Percentiles rank a stretch among this genome's conserved stretches.
phyloP scores from a whole-genome alignment of 2,329 filamentous ascomycete genomes.

The Xylariaceae sp. region DNA sequence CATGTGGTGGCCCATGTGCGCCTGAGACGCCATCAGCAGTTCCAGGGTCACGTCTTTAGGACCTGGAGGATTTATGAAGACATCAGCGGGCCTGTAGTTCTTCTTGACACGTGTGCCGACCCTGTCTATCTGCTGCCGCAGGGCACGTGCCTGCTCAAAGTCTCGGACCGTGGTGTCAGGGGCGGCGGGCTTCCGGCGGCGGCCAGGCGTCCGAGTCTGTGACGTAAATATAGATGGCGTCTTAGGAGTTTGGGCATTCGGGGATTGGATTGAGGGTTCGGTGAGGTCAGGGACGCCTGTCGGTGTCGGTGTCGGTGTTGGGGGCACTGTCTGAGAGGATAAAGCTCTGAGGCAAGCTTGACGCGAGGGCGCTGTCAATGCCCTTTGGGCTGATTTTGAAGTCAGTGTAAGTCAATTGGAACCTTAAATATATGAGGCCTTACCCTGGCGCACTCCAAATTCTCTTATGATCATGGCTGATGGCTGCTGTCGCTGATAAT shows the following conservation, averaged over 20 bases:
- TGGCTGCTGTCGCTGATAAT: slow-evolving; percentile 3
- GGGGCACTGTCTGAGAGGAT: slow-evolving; percentile 16
- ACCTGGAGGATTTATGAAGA: slow-evolving; percentile 68
- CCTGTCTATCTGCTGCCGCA: slow-evolving; percentile 41
- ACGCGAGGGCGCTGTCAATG: slow-evolving; percentile 40
- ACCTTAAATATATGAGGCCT: neutral
- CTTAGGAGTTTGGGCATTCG: slow-evolving; percentile 11
- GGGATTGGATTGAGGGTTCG: slow-evolving; percentile 13
- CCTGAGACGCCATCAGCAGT: slow-evolving; percentile 81
- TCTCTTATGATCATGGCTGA: slow-evolving; percentile 30
- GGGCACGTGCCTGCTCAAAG: slow-evolving; percentile 32
- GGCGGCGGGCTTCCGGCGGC: slow-evolving; percentile 14
- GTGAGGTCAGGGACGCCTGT: slow-evolving; percentile 18
- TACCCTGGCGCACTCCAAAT: slow-evolving; percentile 27
- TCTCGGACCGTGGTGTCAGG: slow-evolving; percentile 31
- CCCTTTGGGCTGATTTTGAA: slow-evolving; percentile 45
- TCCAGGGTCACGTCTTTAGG: slow-evolving; percentile 84
- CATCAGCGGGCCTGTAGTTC: slow-evolving; percentile 61
- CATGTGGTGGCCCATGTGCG: slow-evolving; percentile 85
- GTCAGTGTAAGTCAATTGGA: slow-evolving; percentile 13
- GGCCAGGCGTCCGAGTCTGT: slow-evolving; percentile 11
- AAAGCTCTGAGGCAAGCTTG: slow-evolving; percentile 36
- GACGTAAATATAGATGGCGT: slow-evolving; percentile 23
- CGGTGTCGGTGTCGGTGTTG: slow-evolving; percentile 23
- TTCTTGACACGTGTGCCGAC: slow-evolving; percentile 46